Evolutionary conservation across 2,329 filamentous ascomycete genomes (phyloP), one percentile per base, ranked within the genome.

Genomic region (Metarhizium brunneum): DNA sequence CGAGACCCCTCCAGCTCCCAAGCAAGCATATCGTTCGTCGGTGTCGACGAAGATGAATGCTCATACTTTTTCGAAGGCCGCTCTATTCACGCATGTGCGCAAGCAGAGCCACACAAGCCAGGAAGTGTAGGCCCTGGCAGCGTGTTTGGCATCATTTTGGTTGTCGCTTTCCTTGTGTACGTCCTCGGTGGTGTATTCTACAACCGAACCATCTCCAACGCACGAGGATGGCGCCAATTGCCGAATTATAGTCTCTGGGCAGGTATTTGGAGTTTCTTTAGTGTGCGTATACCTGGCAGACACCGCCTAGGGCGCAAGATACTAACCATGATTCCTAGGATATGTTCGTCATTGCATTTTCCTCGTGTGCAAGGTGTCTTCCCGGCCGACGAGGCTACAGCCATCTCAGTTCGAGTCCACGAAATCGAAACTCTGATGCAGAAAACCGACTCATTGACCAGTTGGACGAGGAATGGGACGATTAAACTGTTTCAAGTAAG

Each of bases 381-480:
- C 86, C 86, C 11, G 76, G 77, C 40, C 77, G 82, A 59, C 72
- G 85, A 55, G 87, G 87, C 10, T 92, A 92, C 68, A 82, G 78
- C 57, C 76, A 84, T 47, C 74, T 92, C 29, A 80, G 79, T 42
- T 71, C 76, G 14, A 81, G 78, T 50, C 74, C 79, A 11, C 78
- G 69, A 56, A 71, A 73, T 58, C 68, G 77, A 62, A 76, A 76
- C 64, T 69, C 78, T 55, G 92, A 96, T 57, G 92, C 91, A 55
- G 94, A 97, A 73, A 96, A 97, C 70, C 78, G 91, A 60, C 73
- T 97, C 63, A 97, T 99, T 69, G 92, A 97, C 69, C 90, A 96
- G 71, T 77, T 96, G 57, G 94, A 97, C 65, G 92, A 97, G 70
- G 92, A 96, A 68, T 97, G 92, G 92, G 92, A 96, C 63, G 92